These are phyloP conservation scores for Yarrowia osloensis DNA, from an alignment of 805 yeast species.

Conservation along the genomic window DNA sequence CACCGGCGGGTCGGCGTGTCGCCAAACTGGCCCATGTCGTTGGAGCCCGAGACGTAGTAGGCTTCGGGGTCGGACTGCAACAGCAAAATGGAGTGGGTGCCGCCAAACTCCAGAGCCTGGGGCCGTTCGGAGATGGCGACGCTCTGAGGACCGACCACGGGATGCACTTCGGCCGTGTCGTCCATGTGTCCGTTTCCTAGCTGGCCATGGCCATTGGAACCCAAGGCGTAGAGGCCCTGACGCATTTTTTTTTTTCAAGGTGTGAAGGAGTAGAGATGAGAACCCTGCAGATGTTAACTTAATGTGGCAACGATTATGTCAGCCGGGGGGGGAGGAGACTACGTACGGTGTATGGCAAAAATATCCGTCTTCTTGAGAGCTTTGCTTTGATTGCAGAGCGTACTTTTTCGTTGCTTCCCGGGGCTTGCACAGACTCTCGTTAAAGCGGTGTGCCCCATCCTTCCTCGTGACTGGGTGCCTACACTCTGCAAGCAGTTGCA, in stretches of 20 bases:
- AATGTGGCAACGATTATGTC: conserved; percentile 25
- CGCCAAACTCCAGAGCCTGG: conserved; percentile 66
- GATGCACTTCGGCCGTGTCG: conserved; percentile 48
- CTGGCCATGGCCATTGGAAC: conserved; percentile 83
- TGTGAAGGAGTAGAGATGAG: conserved; percentile 24
- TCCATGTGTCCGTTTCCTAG: conserved; percentile 60
- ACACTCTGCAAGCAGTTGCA: conserved; percentile 25
- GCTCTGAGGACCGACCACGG: conserved; percentile 25
- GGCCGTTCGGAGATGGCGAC: conserved; percentile 22
- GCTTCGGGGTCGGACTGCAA: conserved; percentile 32
- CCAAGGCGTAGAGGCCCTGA: conserved; percentile 52
- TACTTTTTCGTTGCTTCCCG: neutral
- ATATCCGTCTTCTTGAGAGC: no score
- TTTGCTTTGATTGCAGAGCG: neutral
- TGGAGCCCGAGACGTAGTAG: conserved; percentile 62
- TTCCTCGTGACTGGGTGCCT: conserved; percentile 14
- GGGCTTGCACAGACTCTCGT: neutral
- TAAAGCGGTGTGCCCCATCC: conserved; percentile 10
- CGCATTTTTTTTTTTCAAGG: conserved; percentile 34
- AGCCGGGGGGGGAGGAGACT: no score
- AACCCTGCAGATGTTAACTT: conserved; percentile 28
- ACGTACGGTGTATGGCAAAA: neutral
- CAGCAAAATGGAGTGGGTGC: conserved; percentile 73
- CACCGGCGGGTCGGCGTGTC: conserved; percentile 11
- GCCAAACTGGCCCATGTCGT: conserved; percentile 58